phyloP scores from a whole-genome alignment of 352 stramenopile genomes.

The Globisporangium okanoganense region DNA sequence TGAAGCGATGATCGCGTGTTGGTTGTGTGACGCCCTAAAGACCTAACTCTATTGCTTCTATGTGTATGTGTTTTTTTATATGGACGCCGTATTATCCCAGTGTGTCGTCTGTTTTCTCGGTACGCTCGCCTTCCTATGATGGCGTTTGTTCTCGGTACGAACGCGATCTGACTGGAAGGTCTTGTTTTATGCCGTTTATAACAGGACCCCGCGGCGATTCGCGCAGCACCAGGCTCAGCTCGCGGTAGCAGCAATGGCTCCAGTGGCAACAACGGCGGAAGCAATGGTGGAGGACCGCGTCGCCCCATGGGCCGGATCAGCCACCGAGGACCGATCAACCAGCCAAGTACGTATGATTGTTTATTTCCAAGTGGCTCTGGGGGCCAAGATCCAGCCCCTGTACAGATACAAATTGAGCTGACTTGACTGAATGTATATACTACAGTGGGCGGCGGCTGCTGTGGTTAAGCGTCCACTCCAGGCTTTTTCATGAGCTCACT shows the following conservation, averaged over 20 bases:
- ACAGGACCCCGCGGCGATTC: constrained; percentile 43
- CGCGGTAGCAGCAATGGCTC: neutral
- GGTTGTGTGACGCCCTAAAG: neutral
- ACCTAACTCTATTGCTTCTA: neutral
- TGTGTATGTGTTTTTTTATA: neutral
- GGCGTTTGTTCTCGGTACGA: neutral
- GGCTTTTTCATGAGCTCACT: neutral
- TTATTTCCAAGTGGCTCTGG: neutral
- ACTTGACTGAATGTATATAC: neutral
- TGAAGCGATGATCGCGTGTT: neutral
- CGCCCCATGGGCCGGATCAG: constrained; percentile 59
- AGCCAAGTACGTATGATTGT: constrained; percentile 43
- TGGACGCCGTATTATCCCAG: constrained; percentile 14
- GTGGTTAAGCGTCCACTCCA: constrained; percentile 24
- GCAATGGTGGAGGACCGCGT: constrained; percentile 23
- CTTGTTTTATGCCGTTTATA: constrained; percentile 1
- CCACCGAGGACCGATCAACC: constrained; percentile 45
- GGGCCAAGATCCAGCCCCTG: neutral
- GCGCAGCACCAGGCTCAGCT: constrained; percentile 14
- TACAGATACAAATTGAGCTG: neutral
- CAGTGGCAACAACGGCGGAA: neutral
- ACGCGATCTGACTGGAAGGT: neutral
- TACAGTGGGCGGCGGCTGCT: constrained; percentile 55
- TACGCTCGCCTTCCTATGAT: constrained; percentile 16
- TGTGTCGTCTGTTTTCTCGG: constrained; percentile 57